Conservation (phyloP, 805 yeast species). For the Lipomyces spencermartinsiae region DNA sequence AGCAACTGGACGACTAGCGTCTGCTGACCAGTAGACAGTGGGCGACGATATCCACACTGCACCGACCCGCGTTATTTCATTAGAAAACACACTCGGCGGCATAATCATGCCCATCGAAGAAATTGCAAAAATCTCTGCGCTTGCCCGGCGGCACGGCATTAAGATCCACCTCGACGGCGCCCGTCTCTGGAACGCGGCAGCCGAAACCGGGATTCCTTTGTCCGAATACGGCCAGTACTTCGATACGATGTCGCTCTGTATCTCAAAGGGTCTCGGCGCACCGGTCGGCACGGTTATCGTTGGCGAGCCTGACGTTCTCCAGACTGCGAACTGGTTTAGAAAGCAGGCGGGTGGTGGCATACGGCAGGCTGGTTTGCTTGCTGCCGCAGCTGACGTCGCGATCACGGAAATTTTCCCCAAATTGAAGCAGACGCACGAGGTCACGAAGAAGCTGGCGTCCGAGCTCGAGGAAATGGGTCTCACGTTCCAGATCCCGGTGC, state of each 20-base stretch:
- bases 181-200: constrained; percentile 90
- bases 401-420: constrained; percentile 70
- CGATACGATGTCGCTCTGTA: constrained; percentile 88
- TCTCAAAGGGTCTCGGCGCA: constrained; percentile 90
- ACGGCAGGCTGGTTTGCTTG: constrained; percentile 82
- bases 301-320: constrained; percentile 63
- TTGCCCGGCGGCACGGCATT: constrained; percentile 66
- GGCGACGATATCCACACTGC: constrained; percentile 88
- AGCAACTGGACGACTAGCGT: background rate
- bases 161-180: constrained; percentile 91
- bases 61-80: constrained; percentile 81
- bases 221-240: constrained; percentile 74
- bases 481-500: constrained; percentile 71
- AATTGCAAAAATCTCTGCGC: constrained; percentile 68
- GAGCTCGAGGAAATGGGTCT: constrained; percentile 55
- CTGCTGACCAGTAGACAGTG: constrained; percentile 53
- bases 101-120: constrained; percentile 80
- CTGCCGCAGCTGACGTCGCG: constrained; percentile 81
- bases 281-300: constrained; percentile 91
- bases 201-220: constrained; percentile 70
- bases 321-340: constrained; percentile 80
- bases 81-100: constrained; percentile 91
- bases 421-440: constrained; percentile 57
- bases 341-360: constrained; percentile 95
- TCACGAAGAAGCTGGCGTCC: constrained; percentile 61